These are phyloP conservation scores for Xylaria sp. DNA, from an alignment of 2,329 filamentous ascomycete species.

Conservation along the genomic window DNA sequence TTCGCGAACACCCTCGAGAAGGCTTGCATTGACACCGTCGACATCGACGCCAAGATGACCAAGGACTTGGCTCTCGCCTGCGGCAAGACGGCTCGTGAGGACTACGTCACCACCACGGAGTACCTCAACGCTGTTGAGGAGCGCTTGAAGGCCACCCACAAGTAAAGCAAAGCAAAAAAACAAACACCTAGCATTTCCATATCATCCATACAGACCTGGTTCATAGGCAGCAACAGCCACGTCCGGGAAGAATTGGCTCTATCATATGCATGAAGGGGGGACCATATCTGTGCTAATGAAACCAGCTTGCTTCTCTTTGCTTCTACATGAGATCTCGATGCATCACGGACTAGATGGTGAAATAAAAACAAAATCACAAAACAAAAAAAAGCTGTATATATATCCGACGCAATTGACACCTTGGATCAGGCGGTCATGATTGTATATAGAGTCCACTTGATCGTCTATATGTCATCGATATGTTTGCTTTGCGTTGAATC, in stretches of 20 bases:
- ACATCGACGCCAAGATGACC: slow-evolving; percentile 94
- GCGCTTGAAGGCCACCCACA: slow-evolving; percentile 73
- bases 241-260: background rate
- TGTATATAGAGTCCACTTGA: slow-evolving; percentile 9
- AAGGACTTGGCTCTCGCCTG: slow-evolving; percentile 96
- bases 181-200: background rate
- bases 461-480: slow-evolving; percentile 5
- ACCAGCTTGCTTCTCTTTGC: no score
- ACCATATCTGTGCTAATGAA: no score
- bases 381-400: slow-evolving; percentile 3
- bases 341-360: slow-evolving; percentile 6
- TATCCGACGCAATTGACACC: background rate
- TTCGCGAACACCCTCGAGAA: slow-evolving; percentile 90
- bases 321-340: no score
- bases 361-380: background rate
- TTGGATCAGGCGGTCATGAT: background rate
- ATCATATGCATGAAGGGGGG: no score
- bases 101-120: slow-evolving; percentile 87
- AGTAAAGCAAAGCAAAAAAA: slow-evolving; percentile 61
- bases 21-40: slow-evolving; percentile 90
- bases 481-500: no score
- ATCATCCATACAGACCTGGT: background rate
- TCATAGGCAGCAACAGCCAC: background rate
- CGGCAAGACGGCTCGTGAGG: slow-evolving; percentile 75
- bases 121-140: slow-evolving; percentile 92